A percentile compares a stretch with the other conserved stretches of the same genome.
Evolutionary conservation across 2,329 filamentous ascomycete species (phyloP).

Genomic region (Ascochyta pisi): DNA sequence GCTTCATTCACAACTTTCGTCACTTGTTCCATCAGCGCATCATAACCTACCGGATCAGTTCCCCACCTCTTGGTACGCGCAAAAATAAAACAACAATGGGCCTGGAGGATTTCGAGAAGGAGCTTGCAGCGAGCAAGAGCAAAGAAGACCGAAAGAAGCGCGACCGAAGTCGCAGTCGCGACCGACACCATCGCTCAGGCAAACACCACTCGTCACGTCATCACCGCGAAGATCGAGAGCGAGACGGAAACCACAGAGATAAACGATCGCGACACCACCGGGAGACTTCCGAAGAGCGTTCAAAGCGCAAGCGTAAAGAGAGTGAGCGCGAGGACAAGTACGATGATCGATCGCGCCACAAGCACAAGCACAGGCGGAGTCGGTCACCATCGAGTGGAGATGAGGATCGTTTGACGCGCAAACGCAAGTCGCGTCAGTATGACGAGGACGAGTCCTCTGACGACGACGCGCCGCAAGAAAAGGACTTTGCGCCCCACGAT

Average conservation of each 20-base stretch:
- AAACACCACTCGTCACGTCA: constrained; percentile 51
- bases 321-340: constrained; percentile 49
- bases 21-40: constrained; percentile 53
- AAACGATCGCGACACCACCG: constrained; percentile 68
- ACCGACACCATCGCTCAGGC: constrained; percentile 48
- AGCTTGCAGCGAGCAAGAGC: constrained; percentile 70
- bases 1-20: constrained; percentile 10
- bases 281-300: constrained; percentile 48
- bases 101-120: constrained; percentile 78
- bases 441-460: constrained; percentile 40
- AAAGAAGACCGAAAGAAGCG: constrained; percentile 58
- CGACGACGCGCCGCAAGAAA: constrained; percentile 50
- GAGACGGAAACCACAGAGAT: constrained; percentile 59
- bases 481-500: constrained; percentile 52
- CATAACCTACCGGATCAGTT: too few species aligned
- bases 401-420: constrained; percentile 42
- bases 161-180: constrained; percentile 53
- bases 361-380: constrained; percentile 37
- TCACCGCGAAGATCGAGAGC: constrained; percentile 59
- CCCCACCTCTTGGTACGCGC: too few species aligned
- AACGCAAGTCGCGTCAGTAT: constrained; percentile 44
- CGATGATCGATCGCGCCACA: constrained; percentile 45
- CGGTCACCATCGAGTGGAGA: constrained; percentile 42
- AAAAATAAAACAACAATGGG: constrained; percentile 55
- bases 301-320: constrained; percentile 55